Evolutionary conservation across 164 flowering plant genomes (phyloP).

Genomic region (Kalanchoe fedtschenkoi): DNA sequence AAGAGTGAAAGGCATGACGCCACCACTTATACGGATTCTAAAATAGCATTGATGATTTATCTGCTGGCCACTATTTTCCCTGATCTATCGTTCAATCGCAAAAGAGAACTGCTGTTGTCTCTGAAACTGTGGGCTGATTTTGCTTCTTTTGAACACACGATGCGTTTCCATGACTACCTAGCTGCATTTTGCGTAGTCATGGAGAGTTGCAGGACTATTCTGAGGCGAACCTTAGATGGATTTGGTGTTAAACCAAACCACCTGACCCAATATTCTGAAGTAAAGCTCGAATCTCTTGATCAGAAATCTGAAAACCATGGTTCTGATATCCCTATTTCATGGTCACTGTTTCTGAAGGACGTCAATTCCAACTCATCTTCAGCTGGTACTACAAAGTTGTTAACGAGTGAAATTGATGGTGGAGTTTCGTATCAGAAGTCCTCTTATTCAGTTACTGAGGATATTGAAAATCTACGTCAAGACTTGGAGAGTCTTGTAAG

Average conservation of each 20-base stretch:
- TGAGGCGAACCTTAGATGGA: slow-evolving; percentile 26
- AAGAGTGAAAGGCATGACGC: slow-evolving; percentile 20
- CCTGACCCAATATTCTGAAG: slow-evolving; percentile 20
- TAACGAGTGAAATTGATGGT: slow-evolving; percentile 15
- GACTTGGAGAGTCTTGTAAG: slow-evolving; percentile 39
- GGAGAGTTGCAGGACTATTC: slow-evolving; percentile 39
- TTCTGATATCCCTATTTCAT: slow-evolving; percentile 14
- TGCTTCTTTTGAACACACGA: slow-evolving; percentile 41
- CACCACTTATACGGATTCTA: slow-evolving; percentile 17
- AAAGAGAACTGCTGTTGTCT: slow-evolving; percentile 41
- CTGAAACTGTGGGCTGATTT: slow-evolving; percentile 54
- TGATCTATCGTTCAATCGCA: slow-evolving; percentile 49
- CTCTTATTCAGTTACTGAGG: slow-evolving; percentile 29
- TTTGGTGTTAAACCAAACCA: slow-evolving; percentile 31
- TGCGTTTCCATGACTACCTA: slow-evolving; percentile 55
- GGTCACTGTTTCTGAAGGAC: slow-evolving; percentile 35
- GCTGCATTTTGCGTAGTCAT: slow-evolving; percentile 59
- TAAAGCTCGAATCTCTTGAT: slow-evolving; percentile 7
- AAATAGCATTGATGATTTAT: slow-evolving; percentile 47
- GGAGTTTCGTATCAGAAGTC: slow-evolving; percentile 13
- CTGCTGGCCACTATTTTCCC: slow-evolving; percentile 55
- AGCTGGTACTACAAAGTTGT: slow-evolving; percentile 14
- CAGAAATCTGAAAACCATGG: too few species aligned
- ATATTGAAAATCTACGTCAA: slow-evolving; percentile 30
- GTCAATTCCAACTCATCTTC: slow-evolving; percentile 11